Evolutionary conservation across 768 basidiomycete species (phyloP).

Genomic region (Filobasidium floriforme): DNA sequence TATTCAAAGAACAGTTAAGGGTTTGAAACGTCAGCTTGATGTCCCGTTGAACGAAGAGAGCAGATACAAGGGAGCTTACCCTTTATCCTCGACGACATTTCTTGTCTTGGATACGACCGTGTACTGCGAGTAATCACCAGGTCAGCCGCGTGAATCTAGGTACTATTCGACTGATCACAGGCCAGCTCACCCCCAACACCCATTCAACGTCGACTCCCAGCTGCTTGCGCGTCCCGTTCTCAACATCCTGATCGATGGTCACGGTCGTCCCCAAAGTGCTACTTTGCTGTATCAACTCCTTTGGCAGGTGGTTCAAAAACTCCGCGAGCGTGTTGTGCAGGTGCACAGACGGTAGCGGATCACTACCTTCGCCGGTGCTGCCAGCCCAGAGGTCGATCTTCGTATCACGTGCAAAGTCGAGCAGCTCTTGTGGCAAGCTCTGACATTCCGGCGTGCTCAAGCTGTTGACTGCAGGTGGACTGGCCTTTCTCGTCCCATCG

Average conservation of each 20-base stretch:
- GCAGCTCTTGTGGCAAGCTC: conserved; percentile 37
- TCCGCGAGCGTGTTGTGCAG: conserved; percentile 42
- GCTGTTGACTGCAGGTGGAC: conserved; percentile 29
- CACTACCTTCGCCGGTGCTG: conserved; percentile 41
- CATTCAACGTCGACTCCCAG: conserved; percentile 35
- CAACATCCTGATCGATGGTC: conserved; percentile 24
- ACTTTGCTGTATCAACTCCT: conserved; percentile 6
- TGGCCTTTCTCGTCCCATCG: neutral
- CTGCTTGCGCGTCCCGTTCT: neutral
- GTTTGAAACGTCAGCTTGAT: conserved; percentile 20
- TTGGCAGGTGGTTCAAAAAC: conserved; percentile 26
- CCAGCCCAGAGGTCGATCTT: conserved; percentile 43
- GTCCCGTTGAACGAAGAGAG: conserved; percentile 19
- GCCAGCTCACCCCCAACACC: conserved; percentile 41
- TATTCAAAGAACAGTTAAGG: conserved; percentile 15
- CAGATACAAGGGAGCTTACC: conserved; percentile 29
- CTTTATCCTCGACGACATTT: conserved; percentile 41
- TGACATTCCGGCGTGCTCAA: conserved; percentile 44
- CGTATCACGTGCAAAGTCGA: conserved; percentile 30
- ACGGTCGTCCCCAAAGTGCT: conserved; percentile 24
- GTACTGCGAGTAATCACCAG: conserved; percentile 26
- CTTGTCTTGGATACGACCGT: conserved; percentile 39
- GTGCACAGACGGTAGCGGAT: conserved; percentile 37
- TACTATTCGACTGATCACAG: neutral
- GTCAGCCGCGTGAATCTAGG: neutral